Base-by-base conservation (phyloP, 2,329 filamentous ascomycete genomes). In the Bipolaris gigantea region DNA sequence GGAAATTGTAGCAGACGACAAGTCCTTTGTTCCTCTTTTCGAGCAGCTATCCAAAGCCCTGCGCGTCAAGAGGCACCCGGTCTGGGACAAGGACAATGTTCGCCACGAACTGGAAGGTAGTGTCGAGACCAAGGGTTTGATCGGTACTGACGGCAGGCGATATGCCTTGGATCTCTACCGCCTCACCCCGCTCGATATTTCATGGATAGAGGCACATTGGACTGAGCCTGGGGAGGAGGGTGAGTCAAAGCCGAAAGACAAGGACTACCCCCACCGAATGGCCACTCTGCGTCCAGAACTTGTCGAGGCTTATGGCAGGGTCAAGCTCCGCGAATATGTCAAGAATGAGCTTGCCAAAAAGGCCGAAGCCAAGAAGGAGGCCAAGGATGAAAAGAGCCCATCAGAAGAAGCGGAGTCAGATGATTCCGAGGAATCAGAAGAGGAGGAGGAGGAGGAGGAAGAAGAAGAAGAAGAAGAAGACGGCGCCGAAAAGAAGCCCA, bases 121-220 rank as follows among this genome's bases (percentile, higher is more conserved):
- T 67, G 92, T 99, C 13, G 94, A 99, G 77, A 99, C 94, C 48
- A 99, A 99, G 80, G 94, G 94, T 48, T 81, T 99, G n/a, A 81
- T 99, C 65, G 94, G 94, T 43, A 99, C 94, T 1, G 94, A 99
- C 70, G 94, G 92, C 34, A 86, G 94, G 66, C 97, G 96, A 74
- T 99, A 99, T 71, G 90, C 97, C n/a, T 84, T 99, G 46, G 94
- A 99, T 69, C 79, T 99, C 48, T 99, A 99, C 80, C 87, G 94
- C 53, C 88, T 97, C 60, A 96, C 94, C 3, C 94, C 94, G 5
- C 79, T 97, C 53, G 94, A 99, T 74, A 86, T 97, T 51, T 76
- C 83, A 19, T 99, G 95, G 92, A 82, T 96, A 64, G 93, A 99
- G 63, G 87, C 93, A 72, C 81, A 85, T 63, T 83, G 83, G 68